Evolutionary conservation across 148 eudicot genomes (phyloP), one percentile per base, ranked within the genome.

Genomic region (Dianthus caryophyllus): DNA sequence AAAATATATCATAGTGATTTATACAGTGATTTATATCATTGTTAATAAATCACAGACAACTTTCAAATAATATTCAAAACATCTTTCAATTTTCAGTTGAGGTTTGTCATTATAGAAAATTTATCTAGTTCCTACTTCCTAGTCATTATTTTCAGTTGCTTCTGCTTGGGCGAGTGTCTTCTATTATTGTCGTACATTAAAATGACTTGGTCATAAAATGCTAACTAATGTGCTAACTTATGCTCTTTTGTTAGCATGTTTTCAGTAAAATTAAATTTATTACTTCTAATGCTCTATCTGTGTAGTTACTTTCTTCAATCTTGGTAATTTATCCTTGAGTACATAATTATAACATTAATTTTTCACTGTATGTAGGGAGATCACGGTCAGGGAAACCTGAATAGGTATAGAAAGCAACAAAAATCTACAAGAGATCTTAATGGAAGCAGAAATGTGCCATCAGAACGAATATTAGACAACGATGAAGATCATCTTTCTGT

Each of bases 281-380:
- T 33, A 16, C 69, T 33, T 66, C 68, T 50, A 50, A 20, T 49
- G 44, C 43, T 51, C 29, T 31, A 8, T 66, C 20, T 50, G 7
- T 26, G 47, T 49, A 17, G 13, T 7, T 24, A 53, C 58, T 53
- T 49, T 65, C 17, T 21, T 6, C 29, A 31, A 13, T 17, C 21
- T 63, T 43, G 0, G 15, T 39, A 24, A 20, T 61, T 22, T 60
- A 36, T 41, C 39, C 27, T 66, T 11, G 38, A 30, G 59, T 47
- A 15, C 4, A 22, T 50, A 9, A 17, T 25, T 26, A 9, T 70
- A 24, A 56, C 39, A 60, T 51, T 10, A 52, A n/a, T 44, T 29
- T 38, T 27, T 26, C 20, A 16, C 43, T 64, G 49, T 53, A n/a
- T 68, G 73, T 68, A 77, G 80, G 43, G 60, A 56, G 76, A 72